These are phyloP conservation scores for Pseudozyma tsukubaensis DNA, from an alignment of 1,284 basidiomycete species.

Conservation along the genomic window DNA sequence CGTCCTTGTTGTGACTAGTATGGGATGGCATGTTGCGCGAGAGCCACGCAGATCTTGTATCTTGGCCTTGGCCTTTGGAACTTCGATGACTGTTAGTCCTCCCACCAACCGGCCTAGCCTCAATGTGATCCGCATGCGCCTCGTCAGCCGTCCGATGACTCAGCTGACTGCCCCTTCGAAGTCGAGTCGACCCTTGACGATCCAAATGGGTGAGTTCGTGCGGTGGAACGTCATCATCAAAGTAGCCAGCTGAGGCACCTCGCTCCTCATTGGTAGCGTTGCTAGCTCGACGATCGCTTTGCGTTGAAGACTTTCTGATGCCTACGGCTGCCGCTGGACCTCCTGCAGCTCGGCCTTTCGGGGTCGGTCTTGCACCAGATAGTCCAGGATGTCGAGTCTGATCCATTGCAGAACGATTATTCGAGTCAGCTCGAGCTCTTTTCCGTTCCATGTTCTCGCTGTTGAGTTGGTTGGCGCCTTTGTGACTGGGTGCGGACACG, in stretches of 20 bases:
- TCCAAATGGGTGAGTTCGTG: slow-evolving; percentile 15
- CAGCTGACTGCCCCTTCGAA: slow-evolving; percentile 5
- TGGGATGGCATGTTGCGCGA: slow-evolving; percentile 17
- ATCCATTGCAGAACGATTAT: slow-evolving; percentile 16
- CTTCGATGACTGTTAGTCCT: slow-evolving; percentile 9
- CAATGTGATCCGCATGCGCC: slow-evolving; percentile 3
- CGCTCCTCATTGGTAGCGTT: neutral
- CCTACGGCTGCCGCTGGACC: slow-evolving; percentile 34
- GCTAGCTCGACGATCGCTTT: slow-evolving; percentile 13
- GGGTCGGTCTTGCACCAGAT: slow-evolving; percentile 22
- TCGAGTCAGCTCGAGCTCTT: slow-evolving; percentile 7
- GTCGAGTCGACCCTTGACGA: slow-evolving; percentile 8
- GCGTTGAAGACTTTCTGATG: slow-evolving; percentile 19
- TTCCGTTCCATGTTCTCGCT: slow-evolving; percentile 2
- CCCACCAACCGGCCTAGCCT: slow-evolving; percentile 9
- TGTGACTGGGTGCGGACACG: slow-evolving; percentile 9
- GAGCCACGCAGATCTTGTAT: slow-evolving; percentile 17
- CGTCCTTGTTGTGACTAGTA: neutral
- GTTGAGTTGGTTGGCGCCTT: slow-evolving; percentile 16
- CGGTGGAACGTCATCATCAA: slow-evolving; percentile 6
- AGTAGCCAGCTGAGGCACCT: slow-evolving; percentile 4
- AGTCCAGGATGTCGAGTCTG: slow-evolving; percentile 38
- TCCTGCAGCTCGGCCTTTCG: slow-evolving; percentile 25
- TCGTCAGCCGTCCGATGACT: slow-evolving; percentile 1
- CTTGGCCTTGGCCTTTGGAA: neutral